These are phyloP conservation scores for Gonapodya prolifera DNA, from an alignment of 192 early-diverging fungal genomes.

Conservation along the genomic window DNA sequence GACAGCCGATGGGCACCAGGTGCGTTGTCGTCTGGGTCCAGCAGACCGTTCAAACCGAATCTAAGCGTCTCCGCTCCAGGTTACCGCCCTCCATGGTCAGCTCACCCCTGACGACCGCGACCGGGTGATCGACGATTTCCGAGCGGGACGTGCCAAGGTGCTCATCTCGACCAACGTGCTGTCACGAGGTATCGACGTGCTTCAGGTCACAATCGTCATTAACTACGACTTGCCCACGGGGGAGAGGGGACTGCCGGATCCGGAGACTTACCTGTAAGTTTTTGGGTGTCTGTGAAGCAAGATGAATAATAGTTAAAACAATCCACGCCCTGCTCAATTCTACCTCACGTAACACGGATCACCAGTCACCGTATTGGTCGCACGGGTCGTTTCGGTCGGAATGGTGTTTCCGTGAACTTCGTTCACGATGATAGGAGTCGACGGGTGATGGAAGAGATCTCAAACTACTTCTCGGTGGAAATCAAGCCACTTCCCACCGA, in stretches of 20 bases:
- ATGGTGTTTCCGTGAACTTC: constrained; percentile 90
- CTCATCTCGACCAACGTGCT: constrained; percentile 95
- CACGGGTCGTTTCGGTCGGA: constrained; percentile 93
- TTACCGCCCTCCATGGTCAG: constrained; percentile 75
- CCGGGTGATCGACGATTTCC: constrained; percentile 83
- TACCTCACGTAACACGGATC: too few species aligned
- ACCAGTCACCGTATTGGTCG: constrained; percentile 81
- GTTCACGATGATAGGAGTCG: constrained; percentile 63
- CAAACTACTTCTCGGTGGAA: constrained; percentile 61
- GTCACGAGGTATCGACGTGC: constrained; percentile 92
- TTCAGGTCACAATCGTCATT: constrained; percentile 60
- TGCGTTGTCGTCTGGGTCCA: too few species aligned
- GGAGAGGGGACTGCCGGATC: constrained; percentile 50
- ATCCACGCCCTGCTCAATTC: too few species aligned
- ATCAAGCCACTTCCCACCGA: constrained; percentile 76
- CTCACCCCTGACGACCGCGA: constrained; percentile 69
- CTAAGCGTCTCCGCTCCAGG: too few species aligned
- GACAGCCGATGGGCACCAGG: constrained; percentile 69
- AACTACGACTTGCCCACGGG: constrained; percentile 92
- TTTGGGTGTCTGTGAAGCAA: too few species aligned
- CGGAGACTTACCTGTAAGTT: constrained; percentile 83
- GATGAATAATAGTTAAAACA: too few species aligned
- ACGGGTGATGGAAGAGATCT: constrained; percentile 71
- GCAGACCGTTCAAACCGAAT: too few species aligned
- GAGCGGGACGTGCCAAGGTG: constrained; percentile 78